Base-by-base conservation (phyloP, 169 alveolate genomes). In the Neospora caninum region DNA sequence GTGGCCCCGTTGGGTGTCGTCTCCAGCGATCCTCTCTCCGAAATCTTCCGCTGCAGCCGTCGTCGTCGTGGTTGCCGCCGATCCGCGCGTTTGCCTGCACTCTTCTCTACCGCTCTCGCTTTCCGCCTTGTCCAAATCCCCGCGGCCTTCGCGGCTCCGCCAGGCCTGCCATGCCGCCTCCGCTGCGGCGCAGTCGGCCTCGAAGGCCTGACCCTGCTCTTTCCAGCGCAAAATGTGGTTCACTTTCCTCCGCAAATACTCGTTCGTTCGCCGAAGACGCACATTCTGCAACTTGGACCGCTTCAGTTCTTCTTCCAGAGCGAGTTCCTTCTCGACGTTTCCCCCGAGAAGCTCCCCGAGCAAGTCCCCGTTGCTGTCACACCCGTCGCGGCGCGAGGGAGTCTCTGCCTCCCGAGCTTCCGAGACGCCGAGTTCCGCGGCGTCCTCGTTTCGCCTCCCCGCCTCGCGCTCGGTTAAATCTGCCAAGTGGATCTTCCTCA, bases 401-500 rank as follows among this genome's bases (percentile, higher is more conserved):
- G 58, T 49, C 58, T 49, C 58, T 13, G 58, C 58, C 58, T 49
- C 58, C 13, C 58, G n/a, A n/a, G n/a, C n/a, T n/a, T n/a, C n/a
- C n/a, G n/a, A n/a, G n/a, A n/a, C n/a, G n/a, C n/a, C n/a, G n/a
- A n/a, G n/a, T n/a, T n/a, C n/a, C n/a, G n/a, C n/a, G 58, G 4
- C 58, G 58, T 4, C 58, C 58, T 49, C 58, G 22, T 49, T 49
- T 13, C 58, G 58, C 22, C 58, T 49, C n/a, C n/a, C n/a, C 58
- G 58, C 58, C 58, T 49, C 58, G 58, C 58, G 22, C 58, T 49
- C 58, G 58, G 58, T 13, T 13, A 49, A 4, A 49, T 54, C 67
- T 73, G 29, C 49, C 94, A 67, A 73, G 64, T 91, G 94, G 43
- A 54, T 25, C 18, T 31, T 64, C 58, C 89, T 78, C 53, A 53